Percentiles rank a stretch among this genome's conserved stretches.
phyloP scores from a whole-genome alignment of 1,284 basidiomycete genomes.

The Gymnopus androsaceus region DNA sequence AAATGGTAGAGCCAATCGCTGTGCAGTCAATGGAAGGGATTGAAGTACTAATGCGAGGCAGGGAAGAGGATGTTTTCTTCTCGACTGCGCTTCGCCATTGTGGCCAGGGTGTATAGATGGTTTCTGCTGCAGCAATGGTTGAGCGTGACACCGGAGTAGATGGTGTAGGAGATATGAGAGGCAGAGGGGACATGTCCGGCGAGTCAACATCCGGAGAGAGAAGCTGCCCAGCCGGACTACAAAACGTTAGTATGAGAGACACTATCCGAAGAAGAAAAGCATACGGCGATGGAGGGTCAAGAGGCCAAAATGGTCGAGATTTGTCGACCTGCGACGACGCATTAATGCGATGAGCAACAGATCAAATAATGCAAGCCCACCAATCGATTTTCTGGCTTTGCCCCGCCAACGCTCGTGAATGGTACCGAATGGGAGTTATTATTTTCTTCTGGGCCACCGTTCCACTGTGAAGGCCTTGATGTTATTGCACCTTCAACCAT shows the following conservation, averaged over 20 bases:
- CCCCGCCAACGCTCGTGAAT: too few relatives aligned
- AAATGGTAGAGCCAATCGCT: not conserved
- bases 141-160: slow-evolving; percentile 5
- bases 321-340: not conserved
- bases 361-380: not conserved
- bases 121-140: not conserved
- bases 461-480: too few relatives aligned
- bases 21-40: not conserved
- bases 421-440: too few relatives aligned
- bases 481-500: too few relatives aligned
- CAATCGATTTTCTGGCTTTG: too few relatives aligned
- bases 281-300: not conserved
- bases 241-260: not conserved
- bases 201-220: slow-evolving; percentile 3
- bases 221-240: not conserved
- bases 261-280: not conserved
- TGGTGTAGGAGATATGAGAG: not conserved
- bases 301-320: not conserved
- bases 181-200: not conserved
- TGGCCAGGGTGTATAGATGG: not conserved
- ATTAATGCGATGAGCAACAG: not conserved
- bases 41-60: not conserved
- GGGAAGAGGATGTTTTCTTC: not conserved
- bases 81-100: not conserved
- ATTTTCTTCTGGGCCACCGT: too few relatives aligned